Conservation (phyloP, 345 rosid species). For the Pistacia integerrima region DNA sequence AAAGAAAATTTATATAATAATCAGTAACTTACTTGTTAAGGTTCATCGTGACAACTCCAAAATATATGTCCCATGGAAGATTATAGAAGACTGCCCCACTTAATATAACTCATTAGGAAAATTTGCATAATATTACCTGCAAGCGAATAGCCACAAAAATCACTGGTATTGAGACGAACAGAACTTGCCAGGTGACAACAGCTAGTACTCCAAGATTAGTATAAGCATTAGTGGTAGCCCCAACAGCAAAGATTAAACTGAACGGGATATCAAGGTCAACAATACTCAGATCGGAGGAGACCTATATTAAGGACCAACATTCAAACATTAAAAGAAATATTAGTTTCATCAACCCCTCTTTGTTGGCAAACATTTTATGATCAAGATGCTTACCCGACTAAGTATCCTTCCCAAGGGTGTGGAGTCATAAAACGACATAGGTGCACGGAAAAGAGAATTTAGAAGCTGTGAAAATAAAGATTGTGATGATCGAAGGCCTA, state of each 20-base stretch:
- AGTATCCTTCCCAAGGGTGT: slow-evolving; percentile 80
- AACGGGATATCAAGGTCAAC: slow-evolving; percentile 91
- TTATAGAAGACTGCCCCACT: background rate
- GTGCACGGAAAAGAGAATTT: slow-evolving; percentile 69
- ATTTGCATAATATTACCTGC: slow-evolving; percentile 52
- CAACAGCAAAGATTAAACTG: slow-evolving; percentile 60
- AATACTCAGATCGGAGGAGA: slow-evolving; percentile 84
- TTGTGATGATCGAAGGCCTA: slow-evolving; percentile 58
- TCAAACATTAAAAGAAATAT: slow-evolving; percentile 1
- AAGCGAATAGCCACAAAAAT: slow-evolving; percentile 62
- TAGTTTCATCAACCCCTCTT: background rate
- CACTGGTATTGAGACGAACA: slow-evolving; percentile 74
- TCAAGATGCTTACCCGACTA: slow-evolving; percentile 46
- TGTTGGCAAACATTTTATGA: background rate
- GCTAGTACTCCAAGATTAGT: slow-evolving; percentile 71
- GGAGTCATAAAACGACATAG: slow-evolving; percentile 74
- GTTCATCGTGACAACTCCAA: background rate
- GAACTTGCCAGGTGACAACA: slow-evolving; percentile 87
- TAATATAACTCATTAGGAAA: background rate
- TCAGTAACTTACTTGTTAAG: background rate
- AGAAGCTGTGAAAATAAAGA: slow-evolving; percentile 70
- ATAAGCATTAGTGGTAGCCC: slow-evolving; percentile 57
- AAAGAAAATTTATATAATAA: background rate
- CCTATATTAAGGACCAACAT: slow-evolving; percentile 33
- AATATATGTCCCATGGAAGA: background rate